Base-by-base conservation (phyloP, 1,139 yeast genomes). In the Debaryomyces coudertii region DNA sequence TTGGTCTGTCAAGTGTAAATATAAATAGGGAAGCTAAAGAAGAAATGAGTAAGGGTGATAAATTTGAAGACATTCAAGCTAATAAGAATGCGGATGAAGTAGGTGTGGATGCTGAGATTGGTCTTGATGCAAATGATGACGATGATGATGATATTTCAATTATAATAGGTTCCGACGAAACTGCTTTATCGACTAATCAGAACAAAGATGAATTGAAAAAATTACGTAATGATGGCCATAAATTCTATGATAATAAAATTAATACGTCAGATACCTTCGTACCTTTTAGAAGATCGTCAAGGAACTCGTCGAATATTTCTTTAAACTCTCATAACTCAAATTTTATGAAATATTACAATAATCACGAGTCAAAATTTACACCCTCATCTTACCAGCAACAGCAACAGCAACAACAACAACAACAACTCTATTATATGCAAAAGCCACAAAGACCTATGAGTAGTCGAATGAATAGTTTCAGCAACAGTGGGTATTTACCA, bases 61-160 rank as follows among this genome's bases (percentile, higher is more conserved):
- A 54, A 7, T 54, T 48, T 18, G 62, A 55, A 3, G 55, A 46
- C 2, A 62, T 51, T 4, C 54, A 50, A 8, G 56, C 22, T 7
- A 50, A 50, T 14, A 51, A 44, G n/a, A 53, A 36, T 11, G 45
- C 45, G 22, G 56, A 47, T 5, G 58, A 48, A 9, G 60, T 53
- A 5, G 62, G 54, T 5, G 64, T 58, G 2, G 65, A 60, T 9
- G 68, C 58, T 1, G 69, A 56, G n/a, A n/a, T n/a, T n/a, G n/a
- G n/a, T n/a, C n/a, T n/a, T 2, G 68, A 61, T 2, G 66, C 62
- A 3, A 71, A 64, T 6, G 71, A 62, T 7, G 76, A 70, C 25
- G 72, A 67, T 12, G 77, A 73, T 25, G 77, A 73, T 39, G 77
- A 72, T 40, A 69, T 72, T 9, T 71, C 77, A 5, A 73, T 75